Evolutionary conservation across 352 stramenopile genomes (phyloP), one percentile per base, ranked within the genome.

Genomic region (Phytopythium helicoides): DNA sequence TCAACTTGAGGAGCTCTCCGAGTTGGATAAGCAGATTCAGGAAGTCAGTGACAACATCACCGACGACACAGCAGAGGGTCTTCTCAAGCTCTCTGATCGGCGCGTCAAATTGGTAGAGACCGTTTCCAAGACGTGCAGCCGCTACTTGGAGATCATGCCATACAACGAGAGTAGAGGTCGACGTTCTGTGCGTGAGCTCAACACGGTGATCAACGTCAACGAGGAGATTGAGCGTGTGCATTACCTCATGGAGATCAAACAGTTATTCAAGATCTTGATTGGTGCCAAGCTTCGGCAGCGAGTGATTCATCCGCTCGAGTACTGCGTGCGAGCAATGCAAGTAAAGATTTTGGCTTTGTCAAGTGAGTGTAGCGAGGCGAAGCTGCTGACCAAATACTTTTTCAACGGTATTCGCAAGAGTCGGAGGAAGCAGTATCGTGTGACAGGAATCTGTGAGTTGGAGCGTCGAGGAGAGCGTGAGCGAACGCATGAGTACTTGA

Each of bases 141-240:
- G 81, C 11, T 92, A 92, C 56, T 88, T 86, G 46, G 81, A 92
- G 51, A 62, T 89, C 9, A 89, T 92, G 69, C 78, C 81, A 16
- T 82, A 68, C 25, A 48, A 48, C 23, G 41, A 48, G 23, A 14
- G 70, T 76, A 50, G 78, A 89, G 60, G 12, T 21, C 4, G 23
- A 2, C 10, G 25, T 12, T 69, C 76, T 28, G 86, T 92, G 47
- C 69, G 73, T 22, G 72, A 65, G 11, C 89, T 89, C 18, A 70
- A 86, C 52, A 64, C 55, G 4, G 47, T 77, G 3, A 36, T 49
- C 31, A 66, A 79, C 19, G 78, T 92, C 15, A 81, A 92, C 28
- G 50, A 50, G 6, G 81, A 92, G 51, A 81, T 92, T 26, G 79
- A 63, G 12, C 72, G 74, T 2, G 40, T 92, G 28, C 72, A 68